These are phyloP conservation scores for Takashimella tepidaria DNA, from an alignment of 1,284 basidiomycete genomes.

Conservation along the genomic window DNA sequence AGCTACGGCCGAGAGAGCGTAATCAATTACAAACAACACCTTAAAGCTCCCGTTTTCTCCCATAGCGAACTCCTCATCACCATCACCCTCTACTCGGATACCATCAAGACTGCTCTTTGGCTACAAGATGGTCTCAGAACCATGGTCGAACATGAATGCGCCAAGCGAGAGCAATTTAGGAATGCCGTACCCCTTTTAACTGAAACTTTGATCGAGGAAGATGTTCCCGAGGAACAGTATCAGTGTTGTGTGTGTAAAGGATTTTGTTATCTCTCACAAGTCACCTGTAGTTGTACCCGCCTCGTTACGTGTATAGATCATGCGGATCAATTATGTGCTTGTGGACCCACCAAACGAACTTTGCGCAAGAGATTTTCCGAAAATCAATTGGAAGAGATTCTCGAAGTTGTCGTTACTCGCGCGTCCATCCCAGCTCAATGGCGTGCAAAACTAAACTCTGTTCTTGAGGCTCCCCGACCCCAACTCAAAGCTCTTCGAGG, in stretches of 20 bases:
- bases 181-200: slow-evolving; percentile 53
- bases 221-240: slow-evolving; percentile 86
- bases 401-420: slow-evolving; percentile 61
- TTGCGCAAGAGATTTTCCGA: slow-evolving; percentile 80
- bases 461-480: slow-evolving; percentile 68
- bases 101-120: slow-evolving; percentile 92
- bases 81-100: slow-evolving; percentile 85
- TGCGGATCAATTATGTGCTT: slow-evolving; percentile 68
- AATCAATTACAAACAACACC: slow-evolving; percentile 77
- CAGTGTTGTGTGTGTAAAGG: slow-evolving; percentile 91
- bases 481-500: slow-evolving; percentile 68
- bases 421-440: slow-evolving; percentile 71
- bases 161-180: slow-evolving; percentile 57
- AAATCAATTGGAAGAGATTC: slow-evolving; percentile 65
- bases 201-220: slow-evolving; percentile 70
- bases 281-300: slow-evolving; percentile 70
- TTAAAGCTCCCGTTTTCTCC: slow-evolving; percentile 93
- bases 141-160: slow-evolving; percentile 82
- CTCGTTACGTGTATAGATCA: slow-evolving; percentile 84
- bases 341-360: slow-evolving; percentile 56
- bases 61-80: slow-evolving; percentile 96
- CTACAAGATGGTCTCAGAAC: slow-evolving; percentile 73
- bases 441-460: slow-evolving; percentile 63
- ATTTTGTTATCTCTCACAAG: slow-evolving; percentile 92
- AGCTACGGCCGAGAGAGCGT: slow-evolving; percentile 80